Conservation (phyloP, 2,329 filamentous ascomycete genomes). For the Cytospora piceae region DNA sequence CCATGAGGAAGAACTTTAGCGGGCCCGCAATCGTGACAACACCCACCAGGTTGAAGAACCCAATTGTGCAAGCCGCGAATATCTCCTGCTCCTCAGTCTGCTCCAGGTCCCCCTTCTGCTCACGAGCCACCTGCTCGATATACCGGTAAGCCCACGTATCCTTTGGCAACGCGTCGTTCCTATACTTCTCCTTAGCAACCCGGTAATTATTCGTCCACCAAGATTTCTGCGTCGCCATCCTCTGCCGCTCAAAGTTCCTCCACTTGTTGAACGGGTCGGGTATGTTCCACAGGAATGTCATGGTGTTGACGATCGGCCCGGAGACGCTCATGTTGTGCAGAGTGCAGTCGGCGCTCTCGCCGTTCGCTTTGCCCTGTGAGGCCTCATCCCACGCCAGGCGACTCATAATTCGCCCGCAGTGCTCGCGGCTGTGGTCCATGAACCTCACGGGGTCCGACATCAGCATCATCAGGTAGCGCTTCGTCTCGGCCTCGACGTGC, state of each 20-base stretch:
- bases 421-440: conserved; percentile 50
- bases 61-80: conserved; percentile 55
- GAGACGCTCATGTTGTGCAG: conserved; percentile 57
- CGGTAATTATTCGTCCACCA: conserved; percentile 52
- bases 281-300: conserved; percentile 53
- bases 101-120: conserved; percentile 45
- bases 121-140: conserved; percentile 47
- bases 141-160: conserved; percentile 56
- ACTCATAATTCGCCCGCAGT: conserved; percentile 55
- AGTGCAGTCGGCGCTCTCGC: conserved; percentile 51
- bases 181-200: conserved; percentile 46
- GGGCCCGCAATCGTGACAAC: conserved; percentile 55
- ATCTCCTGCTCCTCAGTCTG: conserved; percentile 49
- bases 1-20: conserved; percentile 56
- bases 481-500: conserved; percentile 52
- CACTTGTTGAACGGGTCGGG: conserved; percentile 51
- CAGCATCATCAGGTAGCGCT: conserved; percentile 50
- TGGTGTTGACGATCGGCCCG: conserved; percentile 54
- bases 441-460: conserved; percentile 51
- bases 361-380: conserved; percentile 49
- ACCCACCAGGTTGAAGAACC: conserved; percentile 55
- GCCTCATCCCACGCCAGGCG: conserved; percentile 55
- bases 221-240: conserved; percentile 47
- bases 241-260: conserved; percentile 50
- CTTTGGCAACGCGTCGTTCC: conserved; percentile 44